Percentiles rank a stretch among this genome's conserved stretches.
Conservation (phyloP, 176 grass and related monocot genomes). For the Secale cereale region DNA sequence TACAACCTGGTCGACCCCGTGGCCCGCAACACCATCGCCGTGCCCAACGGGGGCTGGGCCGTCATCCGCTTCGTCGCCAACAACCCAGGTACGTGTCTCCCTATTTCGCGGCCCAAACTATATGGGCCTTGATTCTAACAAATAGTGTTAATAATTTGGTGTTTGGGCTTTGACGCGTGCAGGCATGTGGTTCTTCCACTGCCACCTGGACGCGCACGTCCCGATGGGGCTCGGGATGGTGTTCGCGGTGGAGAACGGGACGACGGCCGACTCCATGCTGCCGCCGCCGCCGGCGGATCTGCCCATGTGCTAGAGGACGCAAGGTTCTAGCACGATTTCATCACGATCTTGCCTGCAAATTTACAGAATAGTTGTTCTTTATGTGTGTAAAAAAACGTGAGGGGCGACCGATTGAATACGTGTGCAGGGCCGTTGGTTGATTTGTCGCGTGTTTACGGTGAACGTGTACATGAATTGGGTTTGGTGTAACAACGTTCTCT, state of each 20-base stretch:
- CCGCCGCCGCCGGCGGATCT: conserved; percentile 52
- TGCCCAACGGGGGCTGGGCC: conserved; percentile 68
- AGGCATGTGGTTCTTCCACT: conserved; percentile 83
- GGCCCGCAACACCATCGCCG: conserved; percentile 63
- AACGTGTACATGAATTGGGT: conserved; percentile 11
- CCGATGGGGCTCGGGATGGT: conserved; percentile 58
- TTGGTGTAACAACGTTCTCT: conserved; percentile 8
- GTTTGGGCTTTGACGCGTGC: not conserved
- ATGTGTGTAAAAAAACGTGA: not conserved
- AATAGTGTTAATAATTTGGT: not conserved
- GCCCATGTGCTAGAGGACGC: conserved; percentile 14
- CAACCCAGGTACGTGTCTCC: conserved; percentile 44
- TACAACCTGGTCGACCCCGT: conserved; percentile 83
- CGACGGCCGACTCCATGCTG: conserved; percentile 26
- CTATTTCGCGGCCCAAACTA: not conserved
- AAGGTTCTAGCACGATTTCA: not conserved
- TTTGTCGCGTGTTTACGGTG: not conserved
- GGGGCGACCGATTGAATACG: not conserved
- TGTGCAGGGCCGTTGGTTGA: not conserved
- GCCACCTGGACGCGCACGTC: conserved; percentile 66
- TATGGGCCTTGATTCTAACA: not conserved
- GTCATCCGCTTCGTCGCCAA: conserved; percentile 72
- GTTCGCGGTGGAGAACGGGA: conserved; percentile 65
- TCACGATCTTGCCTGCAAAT: not conserved
- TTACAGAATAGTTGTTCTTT: not conserved